These are phyloP conservation scores for Fusarium avenaceum DNA, from an alignment of 2,329 filamentous ascomycete species.

Conservation along the genomic window DNA sequence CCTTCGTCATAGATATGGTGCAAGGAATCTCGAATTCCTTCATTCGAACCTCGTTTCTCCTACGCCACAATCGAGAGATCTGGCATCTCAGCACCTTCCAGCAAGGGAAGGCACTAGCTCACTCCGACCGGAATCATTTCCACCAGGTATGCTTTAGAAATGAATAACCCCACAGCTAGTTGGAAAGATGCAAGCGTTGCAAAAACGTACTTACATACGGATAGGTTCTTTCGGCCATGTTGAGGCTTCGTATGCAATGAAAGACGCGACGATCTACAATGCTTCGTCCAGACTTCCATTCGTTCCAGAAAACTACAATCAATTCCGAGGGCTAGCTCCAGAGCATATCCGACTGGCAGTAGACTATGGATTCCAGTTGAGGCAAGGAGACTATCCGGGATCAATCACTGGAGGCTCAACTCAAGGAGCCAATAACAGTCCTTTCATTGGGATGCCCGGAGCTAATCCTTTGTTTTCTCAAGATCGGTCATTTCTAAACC, in stretches of 20 bases:
- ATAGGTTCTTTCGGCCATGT: slow-evolving; percentile 47
- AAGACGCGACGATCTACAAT: slow-evolving; percentile 52
- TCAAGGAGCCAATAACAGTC: slow-evolving; percentile 37
- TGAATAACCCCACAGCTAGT: not conserved
- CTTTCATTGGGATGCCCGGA: slow-evolving; percentile 50
- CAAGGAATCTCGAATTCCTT: slow-evolving; percentile 56
- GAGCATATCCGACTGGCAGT: slow-evolving; percentile 49
- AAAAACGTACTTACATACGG: slow-evolving; percentile 25
- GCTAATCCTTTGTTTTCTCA: slow-evolving; percentile 53
- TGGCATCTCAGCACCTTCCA: slow-evolving; percentile 45
- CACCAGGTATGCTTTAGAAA: slow-evolving; percentile 25
- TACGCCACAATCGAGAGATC: slow-evolving; percentile 50
- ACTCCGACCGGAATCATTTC: slow-evolving; percentile 37
- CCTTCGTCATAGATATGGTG: slow-evolving; percentile 51
- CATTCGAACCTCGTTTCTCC: slow-evolving; percentile 58
- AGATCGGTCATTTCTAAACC: slow-evolving; percentile 50
- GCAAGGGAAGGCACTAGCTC: slow-evolving; percentile 43
- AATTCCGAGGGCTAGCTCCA: slow-evolving; percentile 45
- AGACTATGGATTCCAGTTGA: slow-evolving; percentile 46
- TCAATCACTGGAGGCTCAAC: slow-evolving; percentile 39
- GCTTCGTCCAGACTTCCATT: slow-evolving; percentile 51
- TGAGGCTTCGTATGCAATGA: slow-evolving; percentile 50
- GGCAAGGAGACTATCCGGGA: slow-evolving; percentile 48
- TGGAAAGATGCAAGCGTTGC: not conserved
- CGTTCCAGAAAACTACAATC: slow-evolving; percentile 30